Percentiles rank a stretch among this genome's conserved stretches.
These are phyloP conservation scores for Rhizopogon vulgaris DNA, from an alignment of 768 basidiomycete genomes.

Conservation along the genomic window DNA sequence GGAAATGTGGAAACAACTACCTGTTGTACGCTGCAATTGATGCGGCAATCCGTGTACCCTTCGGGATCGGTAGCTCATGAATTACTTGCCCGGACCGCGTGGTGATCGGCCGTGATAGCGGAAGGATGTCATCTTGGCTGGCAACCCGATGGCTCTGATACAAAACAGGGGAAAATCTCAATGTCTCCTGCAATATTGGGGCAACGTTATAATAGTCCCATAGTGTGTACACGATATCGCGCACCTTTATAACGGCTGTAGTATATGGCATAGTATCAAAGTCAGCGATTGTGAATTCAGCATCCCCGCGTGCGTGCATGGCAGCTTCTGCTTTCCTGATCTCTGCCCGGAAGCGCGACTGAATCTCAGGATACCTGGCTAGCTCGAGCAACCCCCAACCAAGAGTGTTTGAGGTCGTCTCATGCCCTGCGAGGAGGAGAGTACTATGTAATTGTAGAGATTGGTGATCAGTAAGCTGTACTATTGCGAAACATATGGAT, in stretches of 20 bases:
- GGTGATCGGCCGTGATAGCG: constrained; percentile 23
- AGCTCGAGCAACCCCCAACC: constrained; percentile 18
- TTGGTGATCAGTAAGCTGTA: not conserved
- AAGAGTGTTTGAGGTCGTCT: constrained; percentile 51
- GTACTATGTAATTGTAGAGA: constrained; percentile 20
- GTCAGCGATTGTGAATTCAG: constrained; percentile 8
- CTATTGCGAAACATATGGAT: not conserved
- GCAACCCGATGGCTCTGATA: constrained; percentile 27
- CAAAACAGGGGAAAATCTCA: constrained; percentile 29
- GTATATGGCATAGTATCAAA: constrained; percentile 4
- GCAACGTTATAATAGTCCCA: not conserved
- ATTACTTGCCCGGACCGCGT: constrained; percentile 17
- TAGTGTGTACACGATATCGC: not conserved
- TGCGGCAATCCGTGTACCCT: constrained; percentile 15
- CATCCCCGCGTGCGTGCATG: constrained; percentile 9
- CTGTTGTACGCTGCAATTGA: constrained; percentile 23
- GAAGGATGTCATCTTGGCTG: constrained; percentile 28
- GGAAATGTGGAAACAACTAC: constrained; percentile 5
- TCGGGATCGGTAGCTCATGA: constrained; percentile 16
- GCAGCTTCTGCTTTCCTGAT: constrained; percentile 1
- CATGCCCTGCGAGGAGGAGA: constrained; percentile 41
- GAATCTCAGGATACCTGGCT: constrained; percentile 10
- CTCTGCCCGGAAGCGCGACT: constrained; percentile 11
- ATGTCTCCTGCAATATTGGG: constrained; percentile 15
- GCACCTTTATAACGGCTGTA: constrained; percentile 15